Evolutionary conservation across 305 asterid species (phyloP).

Genomic region (Fraxinus paxiana): DNA sequence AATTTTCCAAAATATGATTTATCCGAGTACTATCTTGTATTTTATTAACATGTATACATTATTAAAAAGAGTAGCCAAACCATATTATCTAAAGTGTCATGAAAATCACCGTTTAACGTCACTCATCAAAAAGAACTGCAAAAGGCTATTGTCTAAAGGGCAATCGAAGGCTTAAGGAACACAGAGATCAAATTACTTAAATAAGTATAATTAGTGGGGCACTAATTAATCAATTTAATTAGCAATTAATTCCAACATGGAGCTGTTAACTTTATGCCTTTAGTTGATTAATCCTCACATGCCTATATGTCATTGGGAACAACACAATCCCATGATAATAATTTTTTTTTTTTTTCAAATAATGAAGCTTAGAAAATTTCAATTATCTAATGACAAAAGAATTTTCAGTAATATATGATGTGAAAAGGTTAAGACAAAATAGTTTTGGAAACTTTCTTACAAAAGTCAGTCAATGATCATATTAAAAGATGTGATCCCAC

Average conservation of each 20-base stretch:
- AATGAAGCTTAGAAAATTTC: conserved; percentile 35
- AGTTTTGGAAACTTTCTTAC: not conserved
- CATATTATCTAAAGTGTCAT: not conserved
- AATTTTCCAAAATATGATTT: not conserved
- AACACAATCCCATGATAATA: conserved; percentile 51
- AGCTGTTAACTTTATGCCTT: conserved; percentile 34
- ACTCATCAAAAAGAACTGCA: conserved; percentile 41
- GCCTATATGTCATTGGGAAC: conserved; percentile 78
- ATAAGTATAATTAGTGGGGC: conserved; percentile 35
- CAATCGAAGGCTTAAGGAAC: conserved; percentile 32
- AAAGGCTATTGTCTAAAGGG: conserved; percentile 64
- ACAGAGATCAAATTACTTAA: conserved; percentile 5
- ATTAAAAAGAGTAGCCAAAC: not conserved
- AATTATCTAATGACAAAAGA: not conserved
- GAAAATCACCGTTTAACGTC: not conserved
- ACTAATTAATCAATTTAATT: conserved; percentile 30
- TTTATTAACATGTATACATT: not conserved
- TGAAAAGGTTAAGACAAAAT: conserved; percentile 4
- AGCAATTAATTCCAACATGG: conserved; percentile 32
- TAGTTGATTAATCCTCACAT: conserved; percentile 53
- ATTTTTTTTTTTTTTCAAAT: conserved; percentile 35
- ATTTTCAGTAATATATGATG: conserved; percentile 25
- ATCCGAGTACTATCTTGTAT: not conserved
- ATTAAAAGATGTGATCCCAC: conserved; percentile 39
- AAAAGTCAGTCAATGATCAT: conserved; percentile 36